Evolutionary conservation across 192 early-diverging fungal species (phyloP).

Genomic region (Ramicandelaber brevisporus): DNA sequence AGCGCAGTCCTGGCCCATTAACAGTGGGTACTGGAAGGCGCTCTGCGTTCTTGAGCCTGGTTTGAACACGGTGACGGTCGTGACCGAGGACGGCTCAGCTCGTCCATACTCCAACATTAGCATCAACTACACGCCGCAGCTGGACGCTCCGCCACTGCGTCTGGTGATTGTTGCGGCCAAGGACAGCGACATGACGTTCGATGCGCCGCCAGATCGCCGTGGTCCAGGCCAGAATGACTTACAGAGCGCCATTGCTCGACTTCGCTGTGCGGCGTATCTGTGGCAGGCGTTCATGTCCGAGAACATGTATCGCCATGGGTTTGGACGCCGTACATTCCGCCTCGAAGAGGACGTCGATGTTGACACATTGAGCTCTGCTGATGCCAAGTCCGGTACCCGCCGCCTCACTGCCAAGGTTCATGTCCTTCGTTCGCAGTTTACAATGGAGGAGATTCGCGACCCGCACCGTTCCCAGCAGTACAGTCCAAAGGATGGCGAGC

Average conservation of each 20-base stretch:
- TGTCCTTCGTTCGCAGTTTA: slow-evolving; percentile 17
- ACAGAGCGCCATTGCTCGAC: slow-evolving; percentile 20
- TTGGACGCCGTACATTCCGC: slow-evolving; percentile 39
- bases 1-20: slow-evolving; percentile 17
- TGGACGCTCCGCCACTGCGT: slow-evolving; percentile 27
- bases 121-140: slow-evolving; percentile 17
- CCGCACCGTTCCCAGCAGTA: slow-evolving; percentile 30
- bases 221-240: slow-evolving; percentile 15
- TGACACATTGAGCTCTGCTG: slow-evolving; percentile 26
- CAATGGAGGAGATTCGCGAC: slow-evolving; percentile 25
- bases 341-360: slow-evolving; percentile 24
- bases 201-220: slow-evolving; percentile 24
- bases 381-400: slow-evolving; percentile 10
- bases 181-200: slow-evolving; percentile 27
- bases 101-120: slow-evolving; percentile 7
- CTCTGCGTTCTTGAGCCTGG: slow-evolving; percentile 28
- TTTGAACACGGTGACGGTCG: slow-evolving; percentile 21
- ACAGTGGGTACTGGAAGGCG: slow-evolving; percentile 27
- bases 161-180: slow-evolving; percentile 26
- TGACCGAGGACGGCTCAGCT: slow-evolving; percentile 5
- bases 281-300: slow-evolving; percentile 51
- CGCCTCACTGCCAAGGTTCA: slow-evolving; percentile 28
- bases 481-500: slow-evolving; percentile 9
- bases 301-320: slow-evolving; percentile 36
- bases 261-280: slow-evolving; percentile 32